Evolutionary conservation across 306 rosid genomes (phyloP), one percentile per base, ranked within the genome.

Genomic region (Gastrolobium bilobum): DNA sequence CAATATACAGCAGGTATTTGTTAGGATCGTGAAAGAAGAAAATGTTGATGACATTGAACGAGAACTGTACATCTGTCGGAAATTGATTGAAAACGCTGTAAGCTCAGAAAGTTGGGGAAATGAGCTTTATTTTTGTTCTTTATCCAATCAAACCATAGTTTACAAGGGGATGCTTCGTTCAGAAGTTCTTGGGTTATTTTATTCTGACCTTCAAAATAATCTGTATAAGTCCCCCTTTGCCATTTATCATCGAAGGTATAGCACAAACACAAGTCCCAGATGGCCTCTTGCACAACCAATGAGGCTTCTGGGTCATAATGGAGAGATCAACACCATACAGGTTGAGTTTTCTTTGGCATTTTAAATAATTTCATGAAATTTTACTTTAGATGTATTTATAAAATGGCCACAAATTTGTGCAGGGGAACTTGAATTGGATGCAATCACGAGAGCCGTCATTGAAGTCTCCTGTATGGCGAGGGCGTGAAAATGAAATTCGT

Each of bases 281-380:
- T 95, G 99, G 99, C 99, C 99, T 82, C 99, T 95, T 82, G 99
- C 99, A 30, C 99, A 95, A 83, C 99, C 99, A 79, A 95, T 95
- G 99, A 90, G 99, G 85, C 87, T 95, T 82, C 96, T 95, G 77
- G 99, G 99, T 79, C 99, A 95, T 59, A 95, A 95, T 42, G 99
- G 98, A 90, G 99, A 95, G 88, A 95, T 95, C 73, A 95, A 95
- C 82, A 95, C 99, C 70, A 86, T 95, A 82, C 99, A 95, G 99
- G 99, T 95, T 81, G 75, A 47, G 67, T 6, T 84, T 61, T 68
- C 37, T 84, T 61, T 79, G 76, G 53, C 76, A 68, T 68, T 61
- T 33, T 26, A 65, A 84, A 67, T 34, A 20, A 67, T 30, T 58
- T 64, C 57, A 35, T 77, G 43, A 79, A 75, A 44, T 43, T 80